Evolutionary conservation across 768 basidiomycete species (phyloP), one percentile per base, ranked within the genome.

Genomic region (Tephrocybe rancida): DNA sequence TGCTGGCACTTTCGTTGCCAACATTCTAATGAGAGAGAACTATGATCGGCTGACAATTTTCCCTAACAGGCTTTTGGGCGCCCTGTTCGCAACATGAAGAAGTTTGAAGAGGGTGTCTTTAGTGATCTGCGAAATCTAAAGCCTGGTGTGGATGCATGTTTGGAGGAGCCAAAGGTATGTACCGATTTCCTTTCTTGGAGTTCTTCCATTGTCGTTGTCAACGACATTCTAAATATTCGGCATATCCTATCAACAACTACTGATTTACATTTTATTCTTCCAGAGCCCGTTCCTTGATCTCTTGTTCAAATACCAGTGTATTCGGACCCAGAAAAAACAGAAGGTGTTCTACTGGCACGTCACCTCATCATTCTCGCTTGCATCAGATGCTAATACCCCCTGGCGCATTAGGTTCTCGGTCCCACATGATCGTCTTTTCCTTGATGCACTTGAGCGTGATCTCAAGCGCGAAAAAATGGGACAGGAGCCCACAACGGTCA

Each of bases 241-340:
- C 39, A 41, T 22, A 21, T 13, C 39, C 34, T 16, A 32, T 32
- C 56, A 51, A 43, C 35, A 43, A 27, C 26, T 44, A 14, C 48
- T 55, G 24, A n/a, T 54, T 39, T 44, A 48, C 47, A 41, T 27
- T 30, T 5, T 32, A n/a, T 35, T 37, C 24, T 47, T 60, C 13
- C 64, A 96, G 95, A 91, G 92, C 42, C 88, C 90, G 0, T 95
- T 98, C 73, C 78, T 98, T 16, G 95, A 98, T 62, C 80, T 95
- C 24, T 74, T 98, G 9, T 97, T 97, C 84, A 95, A 95, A 70
- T 95, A 91, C 62, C 93, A 95, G 67, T 96, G 95, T 67, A 97
- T 98, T 60, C 85, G 95, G 34, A 98, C 95, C 1, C 95, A 98
- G 69, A 98, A 97, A 81, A 98, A 97, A 74, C 95, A 96, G 75